Percentiles rank a stretch among this genome's conserved stretches.
These are phyloP conservation scores for Quillaja saponaria DNA, from an alignment of 306 rosid genomes.

Conservation along the genomic window DNA sequence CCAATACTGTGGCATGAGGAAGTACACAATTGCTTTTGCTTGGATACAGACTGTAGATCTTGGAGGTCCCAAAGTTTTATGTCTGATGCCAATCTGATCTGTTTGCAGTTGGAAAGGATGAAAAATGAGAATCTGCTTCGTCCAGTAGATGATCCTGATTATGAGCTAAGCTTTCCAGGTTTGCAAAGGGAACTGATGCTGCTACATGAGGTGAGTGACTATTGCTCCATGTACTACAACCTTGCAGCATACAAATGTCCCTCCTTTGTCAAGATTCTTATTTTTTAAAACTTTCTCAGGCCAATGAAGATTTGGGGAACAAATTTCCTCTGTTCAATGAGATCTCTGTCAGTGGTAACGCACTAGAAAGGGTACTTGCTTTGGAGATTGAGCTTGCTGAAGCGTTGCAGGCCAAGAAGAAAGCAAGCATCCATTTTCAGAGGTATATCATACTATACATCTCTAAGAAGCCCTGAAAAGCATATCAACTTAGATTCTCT, in stretches of 20 bases:
- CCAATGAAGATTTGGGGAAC: slow-evolving; percentile 79
- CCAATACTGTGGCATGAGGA: slow-evolving; percentile 13
- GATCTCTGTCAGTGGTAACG: slow-evolving; percentile 67
- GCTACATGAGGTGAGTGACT: slow-evolving; percentile 64
- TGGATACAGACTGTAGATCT: neutral
- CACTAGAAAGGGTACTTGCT: slow-evolving; percentile 93
- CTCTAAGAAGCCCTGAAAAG: slow-evolving; percentile 20
- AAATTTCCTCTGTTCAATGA: slow-evolving; percentile 69
- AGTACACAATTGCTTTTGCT: slow-evolving; percentile 24
- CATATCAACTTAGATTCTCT: neutral
- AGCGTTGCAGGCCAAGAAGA: slow-evolving; percentile 78
- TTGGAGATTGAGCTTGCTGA: slow-evolving; percentile 94
- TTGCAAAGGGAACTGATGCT: slow-evolving; percentile 69
- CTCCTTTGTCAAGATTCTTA: slow-evolving; percentile 24
- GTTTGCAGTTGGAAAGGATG: slow-evolving; percentile 85
- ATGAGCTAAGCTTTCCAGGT: slow-evolving; percentile 56
- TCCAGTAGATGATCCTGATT: slow-evolving; percentile 44
- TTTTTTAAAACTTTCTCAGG: slow-evolving; percentile 46
- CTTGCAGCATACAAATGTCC: neutral
- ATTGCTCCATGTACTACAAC: slow-evolving; percentile 18
- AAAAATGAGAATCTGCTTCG: slow-evolving; percentile 67
- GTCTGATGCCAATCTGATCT: slow-evolving; percentile 19
- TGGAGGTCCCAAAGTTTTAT: slow-evolving; percentile 5
- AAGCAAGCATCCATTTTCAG: slow-evolving; percentile 69
- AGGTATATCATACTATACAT: slow-evolving; percentile 55